Evolutionary conservation across 2,329 filamentous ascomycete species (phyloP).

Genomic region (Colletotrichum limetticola): DNA sequence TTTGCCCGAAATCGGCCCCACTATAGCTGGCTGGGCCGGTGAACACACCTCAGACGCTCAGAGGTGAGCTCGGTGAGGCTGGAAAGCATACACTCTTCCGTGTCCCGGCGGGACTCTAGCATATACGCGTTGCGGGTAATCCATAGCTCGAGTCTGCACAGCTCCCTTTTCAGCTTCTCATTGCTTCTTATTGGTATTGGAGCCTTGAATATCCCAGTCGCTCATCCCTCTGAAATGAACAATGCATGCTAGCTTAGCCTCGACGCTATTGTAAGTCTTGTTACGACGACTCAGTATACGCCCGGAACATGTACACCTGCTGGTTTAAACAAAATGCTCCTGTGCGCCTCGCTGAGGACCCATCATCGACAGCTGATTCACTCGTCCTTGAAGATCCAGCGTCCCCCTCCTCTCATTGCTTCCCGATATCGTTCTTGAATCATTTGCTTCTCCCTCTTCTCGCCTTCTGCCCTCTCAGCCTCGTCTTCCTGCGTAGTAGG

Average conservation of each 20-base stretch:
- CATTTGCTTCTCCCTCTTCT: constrained; percentile 69
- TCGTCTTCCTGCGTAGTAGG: constrained; percentile 85
- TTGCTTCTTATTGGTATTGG: background rate
- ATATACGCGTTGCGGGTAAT: background rate
- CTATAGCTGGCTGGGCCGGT: background rate
- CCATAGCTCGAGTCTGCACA: background rate
- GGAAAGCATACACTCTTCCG: background rate
- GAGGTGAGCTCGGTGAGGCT: constrained; percentile 8
- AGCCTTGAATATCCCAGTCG: background rate
- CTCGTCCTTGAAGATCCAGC: constrained; percentile 87
- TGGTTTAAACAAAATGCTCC: background rate
- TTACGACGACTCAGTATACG: background rate
- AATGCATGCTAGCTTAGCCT: background rate
- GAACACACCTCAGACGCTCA: background rate
- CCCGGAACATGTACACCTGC: background rate
- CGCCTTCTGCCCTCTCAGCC: constrained; percentile 72
- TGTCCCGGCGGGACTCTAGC: no score
- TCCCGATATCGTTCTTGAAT: constrained; percentile 82
- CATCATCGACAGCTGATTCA: constrained; percentile 43
- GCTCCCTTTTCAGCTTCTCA: background rate
- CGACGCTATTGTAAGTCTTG: background rate
- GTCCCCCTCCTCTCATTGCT: constrained; percentile 80
- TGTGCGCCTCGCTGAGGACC: background rate
- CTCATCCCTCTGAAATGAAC: background rate
- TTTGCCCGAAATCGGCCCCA: constrained; percentile 31